Conservation (phyloP, 371 early-diverging fungal species). For the Batkoa obscura region DNA sequence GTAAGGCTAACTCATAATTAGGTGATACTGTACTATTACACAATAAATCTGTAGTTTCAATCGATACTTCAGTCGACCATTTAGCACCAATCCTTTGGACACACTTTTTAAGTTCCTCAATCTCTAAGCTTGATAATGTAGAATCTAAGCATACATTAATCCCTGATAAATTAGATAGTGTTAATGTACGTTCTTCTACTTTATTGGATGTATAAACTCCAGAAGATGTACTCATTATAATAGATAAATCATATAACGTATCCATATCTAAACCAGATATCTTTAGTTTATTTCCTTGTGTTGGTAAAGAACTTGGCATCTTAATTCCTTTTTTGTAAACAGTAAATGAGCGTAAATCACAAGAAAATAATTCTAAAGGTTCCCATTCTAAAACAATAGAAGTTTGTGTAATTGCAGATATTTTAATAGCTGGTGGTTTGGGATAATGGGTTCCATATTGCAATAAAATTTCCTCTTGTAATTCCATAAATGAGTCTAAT, state of each 20-base stretch:
- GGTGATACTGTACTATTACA: constrained; percentile 63
- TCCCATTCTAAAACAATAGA: constrained; percentile 80
- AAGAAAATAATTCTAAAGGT: constrained; percentile 53
- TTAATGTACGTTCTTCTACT: constrained; percentile 61
- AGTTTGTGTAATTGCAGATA: constrained; percentile 73
- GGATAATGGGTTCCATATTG: constrained; percentile 62
- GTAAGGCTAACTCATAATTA: constrained; percentile 71
- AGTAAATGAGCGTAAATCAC: constrained; percentile 60
- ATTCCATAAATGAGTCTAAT: constrained; percentile 56
- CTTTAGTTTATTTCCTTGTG: constrained; percentile 44
- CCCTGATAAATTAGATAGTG: constrained; percentile 85
- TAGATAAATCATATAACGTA: constrained; percentile 67
- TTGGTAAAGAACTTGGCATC: constrained; percentile 12
- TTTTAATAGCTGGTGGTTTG: constrained; percentile 48
- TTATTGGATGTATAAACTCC: constrained; percentile 61
- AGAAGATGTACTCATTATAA: constrained; percentile 76
- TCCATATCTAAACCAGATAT: constrained; percentile 72
- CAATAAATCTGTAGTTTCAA: constrained; percentile 80
- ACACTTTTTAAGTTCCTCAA: constrained; percentile 52
- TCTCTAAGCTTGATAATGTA: constrained; percentile 16
- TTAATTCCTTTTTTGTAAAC: constrained; percentile 55
- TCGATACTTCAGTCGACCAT: constrained; percentile 66
- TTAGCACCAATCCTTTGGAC: constrained; percentile 70
- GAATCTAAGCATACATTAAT: constrained; percentile 44
- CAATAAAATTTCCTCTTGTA: constrained; percentile 67